phyloP scores from a whole-genome alignment of 306 rosid genomes.

The Prinsepia uniflora region DNA sequence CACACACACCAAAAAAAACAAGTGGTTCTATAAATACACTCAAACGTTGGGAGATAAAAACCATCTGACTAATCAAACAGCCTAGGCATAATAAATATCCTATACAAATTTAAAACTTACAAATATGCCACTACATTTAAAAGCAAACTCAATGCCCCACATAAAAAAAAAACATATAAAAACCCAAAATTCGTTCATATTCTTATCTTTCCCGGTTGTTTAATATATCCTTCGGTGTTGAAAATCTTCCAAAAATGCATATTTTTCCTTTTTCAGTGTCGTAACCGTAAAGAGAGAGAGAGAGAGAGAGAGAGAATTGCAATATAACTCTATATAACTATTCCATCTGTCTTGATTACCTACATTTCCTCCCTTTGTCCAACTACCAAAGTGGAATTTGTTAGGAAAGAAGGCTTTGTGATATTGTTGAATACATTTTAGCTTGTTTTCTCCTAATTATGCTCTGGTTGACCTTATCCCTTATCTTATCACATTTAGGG shows the following conservation, averaged over 20 bases:
- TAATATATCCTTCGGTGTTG: too few relatives aligned
- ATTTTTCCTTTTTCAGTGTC: not conserved
- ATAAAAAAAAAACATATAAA: too few relatives aligned
- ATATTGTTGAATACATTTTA: slow-evolving; percentile 3
- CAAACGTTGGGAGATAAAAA: too few relatives aligned
- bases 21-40: too few relatives aligned
- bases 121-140: too few relatives aligned
- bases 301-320: not conserved
- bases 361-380: not conserved
- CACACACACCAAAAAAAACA: too few relatives aligned
- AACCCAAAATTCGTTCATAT: too few relatives aligned
- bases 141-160: too few relatives aligned
- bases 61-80: too few relatives aligned
- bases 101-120: too few relatives aligned
- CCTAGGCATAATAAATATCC: too few relatives aligned
- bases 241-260: not conserved
- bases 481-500: slow-evolving; percentile 36
- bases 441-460: slow-evolving; percentile 10
- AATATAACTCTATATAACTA: not conserved
- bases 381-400: not conserved
- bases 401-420: not conserved
- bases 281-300: not conserved
- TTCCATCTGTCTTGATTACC: not conserved
- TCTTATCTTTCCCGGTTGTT: too few relatives aligned
- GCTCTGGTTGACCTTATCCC: slow-evolving; percentile 13